phyloP scores from a whole-genome alignment of 768 basidiomycete genomes.

The Leccinum ochraceum region DNA sequence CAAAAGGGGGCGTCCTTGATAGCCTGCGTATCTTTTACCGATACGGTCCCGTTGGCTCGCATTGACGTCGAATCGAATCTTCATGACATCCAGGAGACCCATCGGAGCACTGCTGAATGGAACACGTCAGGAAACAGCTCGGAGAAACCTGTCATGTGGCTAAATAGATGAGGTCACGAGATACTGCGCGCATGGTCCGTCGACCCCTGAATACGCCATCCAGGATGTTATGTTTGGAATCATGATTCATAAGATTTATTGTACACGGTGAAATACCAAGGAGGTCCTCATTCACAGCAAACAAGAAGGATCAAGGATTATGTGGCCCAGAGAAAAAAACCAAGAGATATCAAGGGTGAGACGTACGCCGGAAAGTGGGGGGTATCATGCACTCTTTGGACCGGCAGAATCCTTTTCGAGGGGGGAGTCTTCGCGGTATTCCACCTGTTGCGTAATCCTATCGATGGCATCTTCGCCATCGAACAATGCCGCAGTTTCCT shows the following conservation, averaged over 20 bases:
- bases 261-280: background rate
- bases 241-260: background rate
- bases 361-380: background rate
- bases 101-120: background rate
- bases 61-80: no score
- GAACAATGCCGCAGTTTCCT: constrained; percentile 82
- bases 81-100: no score
- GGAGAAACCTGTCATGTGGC: background rate
- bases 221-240: background rate
- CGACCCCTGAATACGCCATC: background rate
- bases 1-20: no score
- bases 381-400: constrained; percentile 8
- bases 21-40: no score
- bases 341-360: background rate
- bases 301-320: background rate
- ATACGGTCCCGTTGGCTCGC: no score
- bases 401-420: constrained; percentile 22
- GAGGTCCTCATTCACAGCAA: background rate
- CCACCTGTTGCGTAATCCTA: constrained; percentile 33
- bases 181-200: background rate
- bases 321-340: background rate
- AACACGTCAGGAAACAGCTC: background rate
- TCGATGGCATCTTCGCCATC: constrained; percentile 61
- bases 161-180: background rate
- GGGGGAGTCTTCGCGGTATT: constrained; percentile 13